Percentiles rank a stretch among this genome's conserved stretches.
These are phyloP conservation scores for Xerocomus minutiporus DNA, from an alignment of 1,284 basidiomycete species.

Conservation along the genomic window DNA sequence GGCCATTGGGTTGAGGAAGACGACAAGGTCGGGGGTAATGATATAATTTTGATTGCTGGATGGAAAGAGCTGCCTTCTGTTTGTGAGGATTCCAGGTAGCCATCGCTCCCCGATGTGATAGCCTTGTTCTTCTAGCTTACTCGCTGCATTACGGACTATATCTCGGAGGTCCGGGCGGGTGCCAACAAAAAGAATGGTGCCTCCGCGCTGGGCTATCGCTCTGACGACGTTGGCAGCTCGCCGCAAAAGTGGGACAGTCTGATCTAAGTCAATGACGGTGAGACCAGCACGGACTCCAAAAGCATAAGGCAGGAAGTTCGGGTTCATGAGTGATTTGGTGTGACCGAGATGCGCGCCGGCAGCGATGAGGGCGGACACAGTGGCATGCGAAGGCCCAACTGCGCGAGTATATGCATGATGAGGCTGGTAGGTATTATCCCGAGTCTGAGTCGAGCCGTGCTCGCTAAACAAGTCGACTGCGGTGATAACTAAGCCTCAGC, in stretches of 20 bases:
- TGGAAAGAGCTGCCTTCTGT: slow-evolving; percentile 78
- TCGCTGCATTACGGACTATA: slow-evolving; percentile 76
- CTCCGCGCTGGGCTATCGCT: slow-evolving; percentile 77
- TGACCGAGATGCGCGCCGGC: slow-evolving; percentile 95
- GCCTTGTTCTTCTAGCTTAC: slow-evolving; percentile 71
- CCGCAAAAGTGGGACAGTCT: slow-evolving; percentile 87
- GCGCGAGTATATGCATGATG: slow-evolving; percentile 71
- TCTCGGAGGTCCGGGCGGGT: slow-evolving; percentile 76
- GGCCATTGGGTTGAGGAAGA: slow-evolving; percentile 84
- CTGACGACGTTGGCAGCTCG: slow-evolving; percentile 87
- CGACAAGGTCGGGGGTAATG: slow-evolving; percentile 80
- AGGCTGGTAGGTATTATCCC: slow-evolving; percentile 68
- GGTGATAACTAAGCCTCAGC: slow-evolving; percentile 14
- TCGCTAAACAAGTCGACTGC: slow-evolving; percentile 63
- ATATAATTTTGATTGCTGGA: slow-evolving; percentile 54
- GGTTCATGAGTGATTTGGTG: slow-evolving; percentile 75
- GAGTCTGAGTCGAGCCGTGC: slow-evolving; percentile 76
- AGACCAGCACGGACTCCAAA: slow-evolving; percentile 90
- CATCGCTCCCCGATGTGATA: slow-evolving; percentile 86
- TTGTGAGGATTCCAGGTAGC: slow-evolving; percentile 93
- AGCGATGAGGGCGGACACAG: slow-evolving; percentile 87
- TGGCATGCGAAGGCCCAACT: slow-evolving; percentile 56
- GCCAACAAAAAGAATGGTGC: slow-evolving; percentile 88
- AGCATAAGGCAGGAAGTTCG: slow-evolving; percentile 88
- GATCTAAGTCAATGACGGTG: slow-evolving; percentile 93